phyloP scores from a whole-genome alignment of 352 stramenopile genomes.

The Phytophthora hybrid region DNA sequence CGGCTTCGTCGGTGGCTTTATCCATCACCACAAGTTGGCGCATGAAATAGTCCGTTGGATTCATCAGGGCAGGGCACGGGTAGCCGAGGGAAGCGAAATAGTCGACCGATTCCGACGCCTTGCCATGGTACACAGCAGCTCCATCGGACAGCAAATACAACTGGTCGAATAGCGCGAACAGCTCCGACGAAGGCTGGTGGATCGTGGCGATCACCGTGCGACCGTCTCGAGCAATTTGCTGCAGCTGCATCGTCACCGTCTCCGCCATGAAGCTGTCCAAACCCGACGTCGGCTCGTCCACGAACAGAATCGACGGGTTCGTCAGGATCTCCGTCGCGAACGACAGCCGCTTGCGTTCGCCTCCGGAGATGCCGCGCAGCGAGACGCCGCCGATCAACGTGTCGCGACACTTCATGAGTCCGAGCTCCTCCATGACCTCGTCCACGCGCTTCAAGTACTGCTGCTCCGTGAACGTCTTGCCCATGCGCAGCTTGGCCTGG shows the following conservation, averaged over 20 bases:
- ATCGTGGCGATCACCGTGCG: conserved; percentile 90
- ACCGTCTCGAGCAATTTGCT: conserved; percentile 73
- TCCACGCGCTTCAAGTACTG: conserved; percentile 45
- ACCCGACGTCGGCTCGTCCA: conserved; percentile 77
- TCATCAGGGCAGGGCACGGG: conserved; percentile 45
- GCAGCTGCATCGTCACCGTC: conserved; percentile 49
- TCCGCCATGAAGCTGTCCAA: conserved; percentile 59
- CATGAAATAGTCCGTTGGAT: conserved; percentile 57
- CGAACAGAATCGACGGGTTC: conserved; percentile 72
- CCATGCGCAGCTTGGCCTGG: conserved; percentile 76
- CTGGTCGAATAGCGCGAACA: conserved; percentile 50
- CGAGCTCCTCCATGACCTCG: conserved; percentile 55
- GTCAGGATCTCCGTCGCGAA: conserved; percentile 79
- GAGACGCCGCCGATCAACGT: conserved; percentile 51
- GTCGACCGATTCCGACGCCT: conserved; percentile 39
- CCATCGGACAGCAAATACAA: conserved; percentile 48
- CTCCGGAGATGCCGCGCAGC: conserved; percentile 66
- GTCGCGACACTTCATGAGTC: conserved; percentile 51
- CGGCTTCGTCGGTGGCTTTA: conserved; percentile 33
- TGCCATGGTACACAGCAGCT: conserved; percentile 42
- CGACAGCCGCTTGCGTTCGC: conserved; percentile 80
- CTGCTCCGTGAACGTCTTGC: conserved; percentile 35
- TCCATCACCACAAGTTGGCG: conserved; percentile 48
- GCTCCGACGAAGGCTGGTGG: conserved; percentile 73
- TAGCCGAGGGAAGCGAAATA: conserved; percentile 43